These are phyloP conservation scores for Aspergillus pseudoviridinutans DNA, from an alignment of 2,329 filamentous ascomycete species.

Conservation along the genomic window DNA sequence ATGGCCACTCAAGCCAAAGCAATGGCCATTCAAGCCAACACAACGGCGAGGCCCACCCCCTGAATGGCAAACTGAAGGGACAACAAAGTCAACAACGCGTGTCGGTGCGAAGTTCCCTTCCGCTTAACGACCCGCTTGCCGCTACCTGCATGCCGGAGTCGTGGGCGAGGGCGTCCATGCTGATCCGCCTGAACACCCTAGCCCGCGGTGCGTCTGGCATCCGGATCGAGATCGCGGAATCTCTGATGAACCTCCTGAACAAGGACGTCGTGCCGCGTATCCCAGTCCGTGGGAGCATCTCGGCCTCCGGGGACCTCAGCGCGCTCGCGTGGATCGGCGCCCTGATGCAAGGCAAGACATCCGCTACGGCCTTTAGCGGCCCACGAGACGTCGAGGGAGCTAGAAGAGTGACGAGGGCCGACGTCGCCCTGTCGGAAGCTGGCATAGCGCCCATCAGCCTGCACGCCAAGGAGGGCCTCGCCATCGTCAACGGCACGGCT, in stretches of 20 bases:
- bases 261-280: slow-evolving; percentile 33
- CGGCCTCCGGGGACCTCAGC: slow-evolving; percentile 41
- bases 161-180: too few relatives aligned
- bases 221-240: slow-evolving; percentile 43
- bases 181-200: too few relatives aligned
- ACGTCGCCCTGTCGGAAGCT: slow-evolving; percentile 10
- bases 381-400: too few relatives aligned
- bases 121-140: too few relatives aligned
- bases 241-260: slow-evolving; percentile 50
- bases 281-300: slow-evolving; percentile 31
- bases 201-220: slow-evolving; percentile 32
- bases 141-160: too few relatives aligned
- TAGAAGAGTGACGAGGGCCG: too few relatives aligned
- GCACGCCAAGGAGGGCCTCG: slow-evolving; percentile 47
- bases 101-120: too few relatives aligned
- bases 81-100: too few relatives aligned
- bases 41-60: too few relatives aligned
- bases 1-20: too few relatives aligned
- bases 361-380: slow-evolving; percentile 4
- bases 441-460: slow-evolving; percentile 26
- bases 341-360: slow-evolving; percentile 30
- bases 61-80: too few relatives aligned
- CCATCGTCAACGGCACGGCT: slow-evolving; percentile 49
- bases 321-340: slow-evolving; percentile 43
- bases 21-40: too few relatives aligned